Percentiles rank a stretch among this genome's conserved stretches.
phyloP scores from a whole-genome alignment of 495 filamentous ascomycete genomes.

The Viridothelium virens region DNA sequence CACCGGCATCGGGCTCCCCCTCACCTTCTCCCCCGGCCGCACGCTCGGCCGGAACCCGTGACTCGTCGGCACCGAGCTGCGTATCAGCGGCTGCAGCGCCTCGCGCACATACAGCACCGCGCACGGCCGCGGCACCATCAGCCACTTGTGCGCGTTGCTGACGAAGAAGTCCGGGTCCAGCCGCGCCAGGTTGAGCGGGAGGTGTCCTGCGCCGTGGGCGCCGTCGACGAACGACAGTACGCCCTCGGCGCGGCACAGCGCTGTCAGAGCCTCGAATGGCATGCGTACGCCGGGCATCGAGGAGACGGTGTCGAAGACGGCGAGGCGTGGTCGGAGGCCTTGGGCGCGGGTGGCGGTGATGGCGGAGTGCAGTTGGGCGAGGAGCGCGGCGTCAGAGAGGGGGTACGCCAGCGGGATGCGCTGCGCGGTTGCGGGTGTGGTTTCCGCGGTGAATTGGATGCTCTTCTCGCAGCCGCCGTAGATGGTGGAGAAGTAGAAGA shows the following conservation, averaged over 20 bases:
- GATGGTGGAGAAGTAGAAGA: slow-evolving; percentile 59
- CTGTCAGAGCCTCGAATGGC: slow-evolving; percentile 62
- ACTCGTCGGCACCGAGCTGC: slow-evolving; percentile 68
- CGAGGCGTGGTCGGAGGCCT: slow-evolving; percentile 41
- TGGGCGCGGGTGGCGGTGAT: slow-evolving; percentile 12
- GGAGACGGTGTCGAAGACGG: slow-evolving; percentile 73
- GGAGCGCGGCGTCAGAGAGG: slow-evolving; percentile 49
- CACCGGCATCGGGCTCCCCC: slow-evolving; percentile 49
- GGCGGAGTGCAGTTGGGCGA: slow-evolving; percentile 7
- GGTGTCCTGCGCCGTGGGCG: slow-evolving; percentile 74
- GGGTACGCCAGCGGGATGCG: slow-evolving; percentile 51
- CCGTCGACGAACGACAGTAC: slow-evolving; percentile 66
- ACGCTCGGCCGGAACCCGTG: slow-evolving; percentile 44
- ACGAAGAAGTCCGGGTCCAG: slow-evolving; percentile 79
- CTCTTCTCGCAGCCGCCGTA: slow-evolving; percentile 70
- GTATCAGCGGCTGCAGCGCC: slow-evolving; percentile 64
- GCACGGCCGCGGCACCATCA: slow-evolving; percentile 71
- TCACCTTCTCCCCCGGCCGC: slow-evolving; percentile 46
- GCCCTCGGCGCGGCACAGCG: slow-evolving; percentile 53
- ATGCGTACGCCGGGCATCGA: slow-evolving; percentile 68
- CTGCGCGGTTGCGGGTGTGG: slow-evolving; percentile 34
- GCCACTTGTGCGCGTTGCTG: slow-evolving; percentile 87
- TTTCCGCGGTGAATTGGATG: slow-evolving; percentile 61
- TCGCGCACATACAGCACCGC: slow-evolving; percentile 71
- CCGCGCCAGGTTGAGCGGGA: slow-evolving; percentile 54